Evolutionary conservation across 345 rosid genomes (phyloP), one percentile per base, ranked within the genome.

Genomic region (Corchorus capsularis): DNA sequence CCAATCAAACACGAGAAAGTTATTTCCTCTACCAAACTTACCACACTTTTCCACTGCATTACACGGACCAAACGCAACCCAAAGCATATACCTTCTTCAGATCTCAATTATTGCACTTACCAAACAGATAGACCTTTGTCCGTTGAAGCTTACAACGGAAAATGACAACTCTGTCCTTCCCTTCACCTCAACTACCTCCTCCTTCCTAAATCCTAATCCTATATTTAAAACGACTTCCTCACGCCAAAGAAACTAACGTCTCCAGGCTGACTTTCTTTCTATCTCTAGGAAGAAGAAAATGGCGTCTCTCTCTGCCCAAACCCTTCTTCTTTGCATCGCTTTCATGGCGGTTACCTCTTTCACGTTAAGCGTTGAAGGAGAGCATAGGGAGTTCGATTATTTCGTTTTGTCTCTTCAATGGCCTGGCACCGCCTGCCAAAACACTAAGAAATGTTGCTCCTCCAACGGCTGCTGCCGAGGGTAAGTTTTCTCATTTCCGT

Each of bases 381-480:
- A 69, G 1, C 91, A 77, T 89, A 89, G 97, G 32, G 98, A 94
- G 87, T 94, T 94, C 76, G 98, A 94, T 82, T 94, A 94, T 87
- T 94, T 93, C 83, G 89, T 83, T 67, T 85, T 94, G 76, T 66
- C 95, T 67, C 80, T 94, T 16, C 95, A 89, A 65, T 94, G 98
- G 98, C 97, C 98, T 3, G 96, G 91, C 82, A 91, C 98, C 39
- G 75, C 62, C 72, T 94, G 98, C 81, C 91, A 74, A 46, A 79
- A 82, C 20, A 88, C 97, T 78, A 87, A 89, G 85, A 87, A 87
- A 79, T 94, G 98, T 78, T 94, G 98, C 87, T 75, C 94, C 81
- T 74, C 84, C 73, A 94, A 93, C 79, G 98, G 87, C 77, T 94
- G 98, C 59, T 94, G 97, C 86, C 85, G 92, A 79, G 84, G 95